These are phyloP conservation scores for Cerioporus squamosus DNA, from an alignment of 1,284 basidiomycete genomes.

Conservation along the genomic window DNA sequence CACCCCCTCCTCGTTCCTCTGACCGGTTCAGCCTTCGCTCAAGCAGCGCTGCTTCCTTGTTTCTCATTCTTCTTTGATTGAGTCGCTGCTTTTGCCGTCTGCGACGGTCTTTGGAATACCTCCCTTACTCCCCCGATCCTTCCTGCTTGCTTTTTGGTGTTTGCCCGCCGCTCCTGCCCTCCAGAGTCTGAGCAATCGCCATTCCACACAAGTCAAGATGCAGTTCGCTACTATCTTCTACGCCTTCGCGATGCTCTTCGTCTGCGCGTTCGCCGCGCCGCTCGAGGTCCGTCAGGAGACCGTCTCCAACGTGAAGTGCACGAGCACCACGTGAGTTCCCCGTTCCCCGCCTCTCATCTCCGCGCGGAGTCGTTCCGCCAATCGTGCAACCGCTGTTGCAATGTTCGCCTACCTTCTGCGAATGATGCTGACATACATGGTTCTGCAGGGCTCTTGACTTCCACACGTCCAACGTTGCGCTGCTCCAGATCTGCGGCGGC, in stretches of 20 bases:
- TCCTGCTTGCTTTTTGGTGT: slow-evolving; percentile 1
- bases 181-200: neutral
- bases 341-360: neutral
- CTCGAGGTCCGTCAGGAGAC: slow-evolving; percentile 28
- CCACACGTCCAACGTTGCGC: slow-evolving; percentile 38
- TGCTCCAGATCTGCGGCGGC: slow-evolving; percentile 38
- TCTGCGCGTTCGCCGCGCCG: slow-evolving; percentile 30
- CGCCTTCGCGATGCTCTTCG: slow-evolving; percentile 20
- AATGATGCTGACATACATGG: neutral
- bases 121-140: slow-evolving; percentile 3
- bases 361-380: neutral
- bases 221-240: slow-evolving; percentile 24
- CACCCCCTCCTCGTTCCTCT: slow-evolving; percentile 16
- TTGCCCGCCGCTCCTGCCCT: neutral
- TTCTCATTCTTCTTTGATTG: slow-evolving; percentile 12
- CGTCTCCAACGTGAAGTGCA: slow-evolving; percentile 31
- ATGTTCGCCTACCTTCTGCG: no score
- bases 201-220: slow-evolving; percentile 11
- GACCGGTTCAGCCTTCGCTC: slow-evolving; percentile 26
- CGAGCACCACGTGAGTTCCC: slow-evolving; percentile 17
- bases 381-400: no score
- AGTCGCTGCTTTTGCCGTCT: slow-evolving; percentile 25
- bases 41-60: slow-evolving; percentile 17
- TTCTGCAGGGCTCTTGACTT: slow-evolving; percentile 32
- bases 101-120: slow-evolving; percentile 25